These are phyloP conservation scores for Mycena haematopus DNA, from an alignment of 768 basidiomycete genomes.

Conservation along the genomic window DNA sequence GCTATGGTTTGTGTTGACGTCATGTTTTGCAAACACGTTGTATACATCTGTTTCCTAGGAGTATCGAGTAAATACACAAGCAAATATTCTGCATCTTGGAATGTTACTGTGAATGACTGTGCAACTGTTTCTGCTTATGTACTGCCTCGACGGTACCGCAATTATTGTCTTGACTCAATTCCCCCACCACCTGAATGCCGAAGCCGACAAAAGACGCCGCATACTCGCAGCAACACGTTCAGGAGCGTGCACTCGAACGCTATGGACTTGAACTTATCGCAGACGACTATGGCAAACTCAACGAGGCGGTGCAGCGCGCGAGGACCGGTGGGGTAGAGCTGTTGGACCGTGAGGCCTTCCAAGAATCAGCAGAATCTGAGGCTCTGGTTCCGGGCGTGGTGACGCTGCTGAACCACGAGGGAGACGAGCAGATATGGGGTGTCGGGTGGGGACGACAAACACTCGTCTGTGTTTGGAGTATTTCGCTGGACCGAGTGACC, in stretches of 20 bases:
- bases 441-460: constrained; percentile 19
- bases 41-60: neutral
- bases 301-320: constrained; percentile 18
- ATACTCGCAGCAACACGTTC: constrained; percentile 29
- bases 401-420: constrained; percentile 24
- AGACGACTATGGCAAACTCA: constrained; percentile 25
- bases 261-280: constrained; percentile 18
- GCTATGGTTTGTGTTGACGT: neutral
- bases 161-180: neutral
- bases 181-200: constrained; percentile 16
- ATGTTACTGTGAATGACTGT: no score
- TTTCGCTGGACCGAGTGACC: constrained; percentile 15
- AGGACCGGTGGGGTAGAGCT: neutral
- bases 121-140: no score
- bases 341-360: no score
- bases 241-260: constrained; percentile 25
- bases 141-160: neutral
- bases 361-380: no score
- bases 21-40: neutral
- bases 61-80: no score
- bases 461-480: constrained; percentile 28
- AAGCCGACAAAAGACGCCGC: constrained; percentile 24
- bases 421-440: constrained; percentile 29
- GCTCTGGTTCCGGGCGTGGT: neutral
- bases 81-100: no score